Conservation (phyloP, 371 early-diverging fungal genomes). For the Mucor piriformis region DNA sequence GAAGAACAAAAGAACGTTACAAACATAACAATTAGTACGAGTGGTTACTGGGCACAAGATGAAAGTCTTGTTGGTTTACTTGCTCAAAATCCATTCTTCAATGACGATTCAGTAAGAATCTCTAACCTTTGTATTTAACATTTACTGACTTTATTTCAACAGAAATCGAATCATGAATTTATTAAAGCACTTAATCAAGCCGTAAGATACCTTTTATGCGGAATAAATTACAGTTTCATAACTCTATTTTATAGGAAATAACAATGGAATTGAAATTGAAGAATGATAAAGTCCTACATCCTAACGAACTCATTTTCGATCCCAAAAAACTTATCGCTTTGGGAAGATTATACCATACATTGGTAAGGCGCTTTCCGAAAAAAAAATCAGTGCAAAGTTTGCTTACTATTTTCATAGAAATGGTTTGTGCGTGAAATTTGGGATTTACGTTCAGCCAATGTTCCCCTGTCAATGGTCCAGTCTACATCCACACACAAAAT, state of each 20-base stretch:
- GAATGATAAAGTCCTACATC: conserved; percentile 74
- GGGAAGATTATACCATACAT: conserved; percentile 80
- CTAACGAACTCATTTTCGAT: conserved; percentile 86
- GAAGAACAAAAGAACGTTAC: conserved; percentile 37
- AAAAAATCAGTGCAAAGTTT: not conserved
- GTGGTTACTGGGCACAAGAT: conserved; percentile 85
- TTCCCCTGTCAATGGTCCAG: conserved; percentile 15
- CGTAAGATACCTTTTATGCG: conserved; percentile 19
- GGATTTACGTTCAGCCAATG: conserved; percentile 50
- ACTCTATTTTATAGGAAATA: conserved; percentile 77
- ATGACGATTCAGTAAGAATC: conserved; percentile 43
- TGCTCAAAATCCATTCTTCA: conserved; percentile 65
- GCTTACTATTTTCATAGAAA: conserved; percentile 45
- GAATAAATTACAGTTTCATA: too few species aligned
- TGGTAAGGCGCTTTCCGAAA: conserved; percentile 55
- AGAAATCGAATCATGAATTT: conserved; percentile 40
- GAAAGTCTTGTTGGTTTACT: conserved; percentile 69
- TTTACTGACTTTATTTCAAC: not conserved
- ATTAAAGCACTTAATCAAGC: conserved; percentile 49
- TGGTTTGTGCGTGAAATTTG: conserved; percentile 77
- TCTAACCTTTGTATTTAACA: not conserved
- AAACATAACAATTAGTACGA: conserved; percentile 50
- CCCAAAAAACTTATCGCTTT: conserved; percentile 71
- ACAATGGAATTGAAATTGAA: conserved; percentile 78
- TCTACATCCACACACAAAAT: conserved; percentile 22